Percentiles rank a stretch among this genome's conserved stretches.
Conservation (phyloP, 2,329 filamentous ascomycete species). For the Coniosporium tulheliwenetii region DNA sequence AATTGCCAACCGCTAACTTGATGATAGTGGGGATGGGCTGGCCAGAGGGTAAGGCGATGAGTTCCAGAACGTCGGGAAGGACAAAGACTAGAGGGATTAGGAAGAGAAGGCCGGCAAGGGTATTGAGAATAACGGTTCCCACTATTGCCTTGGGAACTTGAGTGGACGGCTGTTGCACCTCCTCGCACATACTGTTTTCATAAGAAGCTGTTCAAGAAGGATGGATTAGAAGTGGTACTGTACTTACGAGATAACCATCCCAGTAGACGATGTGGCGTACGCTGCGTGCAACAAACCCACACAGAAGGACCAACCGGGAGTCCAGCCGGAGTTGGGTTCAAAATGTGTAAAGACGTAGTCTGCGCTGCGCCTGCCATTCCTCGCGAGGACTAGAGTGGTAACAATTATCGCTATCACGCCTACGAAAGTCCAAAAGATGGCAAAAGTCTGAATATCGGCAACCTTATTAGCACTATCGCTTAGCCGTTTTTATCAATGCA, state of each 20-base stretch:
- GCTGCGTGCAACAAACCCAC: constrained; percentile 58
- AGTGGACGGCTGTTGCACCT: constrained; percentile 47
- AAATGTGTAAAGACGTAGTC: constrained; percentile 53
- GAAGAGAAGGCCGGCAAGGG: constrained; percentile 49
- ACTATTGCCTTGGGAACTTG: constrained; percentile 64
- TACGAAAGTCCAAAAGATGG: constrained; percentile 61
- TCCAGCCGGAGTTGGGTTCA: constrained; percentile 53
- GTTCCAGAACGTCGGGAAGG: constrained; percentile 38
- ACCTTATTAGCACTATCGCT: too few species aligned
- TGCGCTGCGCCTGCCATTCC: constrained; percentile 48
- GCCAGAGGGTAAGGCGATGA: constrained; percentile 28
- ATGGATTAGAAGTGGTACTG: background rate
- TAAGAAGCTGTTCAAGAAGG: background rate
- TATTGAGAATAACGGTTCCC: constrained; percentile 47
- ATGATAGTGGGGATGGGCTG: constrained; percentile 53
- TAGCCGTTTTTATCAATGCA: too few species aligned
- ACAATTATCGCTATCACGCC: constrained; percentile 51
- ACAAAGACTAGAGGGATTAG: constrained; percentile 55
- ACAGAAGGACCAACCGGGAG: constrained; percentile 55
- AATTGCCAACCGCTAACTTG: constrained; percentile 43
- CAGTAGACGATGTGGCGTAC: constrained; percentile 60
- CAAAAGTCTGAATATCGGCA: constrained; percentile 40
- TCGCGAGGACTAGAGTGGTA: constrained; percentile 48
- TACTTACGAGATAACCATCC: constrained; percentile 62
- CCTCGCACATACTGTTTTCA: constrained; percentile 53